A percentile compares a stretch with the other conserved stretches of the same genome.
phyloP scores from a whole-genome alignment of 345 rosid genomes.

The Brassica juncea region DNA sequence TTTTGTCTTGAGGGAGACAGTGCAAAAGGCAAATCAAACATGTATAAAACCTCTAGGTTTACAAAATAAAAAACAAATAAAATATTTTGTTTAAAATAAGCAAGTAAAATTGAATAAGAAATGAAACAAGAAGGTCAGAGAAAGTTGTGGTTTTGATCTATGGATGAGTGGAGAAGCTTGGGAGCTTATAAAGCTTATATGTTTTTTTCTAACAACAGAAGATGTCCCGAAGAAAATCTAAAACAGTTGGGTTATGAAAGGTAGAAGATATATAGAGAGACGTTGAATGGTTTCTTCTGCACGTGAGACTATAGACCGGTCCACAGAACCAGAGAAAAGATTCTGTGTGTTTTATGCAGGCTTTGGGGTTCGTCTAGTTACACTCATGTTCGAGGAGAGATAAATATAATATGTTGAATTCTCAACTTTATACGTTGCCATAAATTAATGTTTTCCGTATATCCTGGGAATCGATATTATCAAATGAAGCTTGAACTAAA shows the following conservation, averaged over 20 bases:
- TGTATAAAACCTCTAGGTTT: conserved; percentile 13
- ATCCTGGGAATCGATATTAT: conserved; percentile 23
- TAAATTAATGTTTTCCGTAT: conserved; percentile 16
- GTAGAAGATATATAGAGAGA: conserved; percentile 1
- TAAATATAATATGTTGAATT: conserved; percentile 20
- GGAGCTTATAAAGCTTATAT: conserved; percentile 24
- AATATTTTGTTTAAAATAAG: background rate
- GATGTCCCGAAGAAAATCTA: conserved; percentile 23
- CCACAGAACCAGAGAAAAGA: conserved; percentile 42
- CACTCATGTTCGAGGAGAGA: conserved; percentile 37
- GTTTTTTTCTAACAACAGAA: conserved; percentile 3
- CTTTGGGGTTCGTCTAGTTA: conserved; percentile 41
- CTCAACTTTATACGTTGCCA: conserved; percentile 27
- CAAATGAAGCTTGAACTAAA: background rate
- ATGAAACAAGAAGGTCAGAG: conserved; percentile 23
- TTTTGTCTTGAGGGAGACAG: conserved; percentile 43
- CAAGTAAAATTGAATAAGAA: conserved; percentile 7
- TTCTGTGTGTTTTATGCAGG: conserved; percentile 43
- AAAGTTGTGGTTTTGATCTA: conserved; percentile 16
- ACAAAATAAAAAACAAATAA: background rate
- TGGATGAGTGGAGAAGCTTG: conserved; percentile 33
- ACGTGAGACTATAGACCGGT: conserved; percentile 45
- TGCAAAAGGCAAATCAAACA: conserved; percentile 32
- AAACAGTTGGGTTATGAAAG: conserved; percentile 20
- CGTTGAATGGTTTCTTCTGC: conserved; percentile 31